Base-by-base conservation (phyloP, 78 protist genomes). In the Cavenderia fasciculata region DNA sequence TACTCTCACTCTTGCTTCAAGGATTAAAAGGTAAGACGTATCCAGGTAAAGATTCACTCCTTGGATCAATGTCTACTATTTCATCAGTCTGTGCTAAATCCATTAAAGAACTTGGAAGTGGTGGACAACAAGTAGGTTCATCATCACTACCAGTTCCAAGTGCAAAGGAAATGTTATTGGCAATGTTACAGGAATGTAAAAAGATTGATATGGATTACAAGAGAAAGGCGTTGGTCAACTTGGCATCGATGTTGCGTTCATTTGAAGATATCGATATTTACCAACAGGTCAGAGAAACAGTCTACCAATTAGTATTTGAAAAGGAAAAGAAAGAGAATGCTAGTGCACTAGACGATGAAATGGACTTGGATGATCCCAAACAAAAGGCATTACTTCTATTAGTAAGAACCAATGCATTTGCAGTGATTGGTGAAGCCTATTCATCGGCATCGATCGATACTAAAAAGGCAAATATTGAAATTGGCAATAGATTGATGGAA, bases 151-250 rank as follows among this genome's bases (percentile, higher is more conserved):
- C n/a, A n/a, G 46, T 75, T n/a, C 85, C 69, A 18, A 21, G 63
- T 3, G 52, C 85, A 27, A 4, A 27, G 0, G 78, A 75, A 41
- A 19, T 87, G 18, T 23, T 65, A 23, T 33, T 23, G n/a, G 47
- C 51, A 19, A 57, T 87, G 82, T 44, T 87, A 25, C 61, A 47
- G 18, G 93, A 87, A 40, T 87, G 93, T 61, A 87, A 87, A 38
- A 87, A 87, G 85, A 73, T 46, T 44, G 86, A 87, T 70, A 43
- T 69, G 43, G 85, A 74, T 16, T 87, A 87, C 52, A 87, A 87
- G 75, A 87, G 93, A 70, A 75, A 87, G 44, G 93, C 93, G 46
- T 27, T 87, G 31, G 47, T 71, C 2, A 69, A 65, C 70, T 29
- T 87, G 40, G 16, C 84, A 33, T 59, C 23, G 2, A 61, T 71